Evolutionary conservation across 2,329 filamentous ascomycete species (phyloP), one percentile per base, ranked within the genome.

Genomic region (Penicillium occitanis): DNA sequence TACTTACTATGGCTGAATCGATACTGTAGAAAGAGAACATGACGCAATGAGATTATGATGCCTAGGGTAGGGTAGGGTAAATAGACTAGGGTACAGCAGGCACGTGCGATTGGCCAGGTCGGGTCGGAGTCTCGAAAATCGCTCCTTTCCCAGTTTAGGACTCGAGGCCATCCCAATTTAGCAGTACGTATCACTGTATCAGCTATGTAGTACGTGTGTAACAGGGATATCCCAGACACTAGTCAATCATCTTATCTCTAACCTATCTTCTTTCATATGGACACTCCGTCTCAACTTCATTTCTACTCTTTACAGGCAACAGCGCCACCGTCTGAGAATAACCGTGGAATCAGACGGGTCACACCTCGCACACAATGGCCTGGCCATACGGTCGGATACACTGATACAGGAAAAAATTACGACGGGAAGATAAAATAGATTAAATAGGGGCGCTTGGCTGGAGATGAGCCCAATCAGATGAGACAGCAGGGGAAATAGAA

Each of bases 271-370:
- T 30, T 51, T 13, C 25, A 28, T 28, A 17, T 25, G 14, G 44
- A 48, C 19, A 48, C 44, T 19, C 44, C 44, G 44, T 48, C 44
- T 48, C 44, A 22, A n/a, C 14, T 30, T 28, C 22, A 30, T 14
- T 28, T 28, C 48, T 51, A 28, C 46, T 30, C 48, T 51, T 17
- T 17, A 30, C 48, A 51, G 48, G 50, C 50, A 53, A 6, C 50
- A 53, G 50, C 50, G 50, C 50, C 50, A 53, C 50, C 13, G 50
- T 53, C 50, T 53, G 28, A 53, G 50, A 30, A 53, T n/a, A 53
- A 33, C 50, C 50, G 8, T 53, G 50, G 50, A 33, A 53, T 53
- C 17, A n/a, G 28, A 53, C 28, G 48, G 46, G 25, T 30, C 48
- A 30, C 48, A 51, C n/a, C 48, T 30, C 5, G 50, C 50, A 30